phyloP scores from a whole-genome alignment of 164 flowering plant species.

The Tetracentron sinense region DNA sequence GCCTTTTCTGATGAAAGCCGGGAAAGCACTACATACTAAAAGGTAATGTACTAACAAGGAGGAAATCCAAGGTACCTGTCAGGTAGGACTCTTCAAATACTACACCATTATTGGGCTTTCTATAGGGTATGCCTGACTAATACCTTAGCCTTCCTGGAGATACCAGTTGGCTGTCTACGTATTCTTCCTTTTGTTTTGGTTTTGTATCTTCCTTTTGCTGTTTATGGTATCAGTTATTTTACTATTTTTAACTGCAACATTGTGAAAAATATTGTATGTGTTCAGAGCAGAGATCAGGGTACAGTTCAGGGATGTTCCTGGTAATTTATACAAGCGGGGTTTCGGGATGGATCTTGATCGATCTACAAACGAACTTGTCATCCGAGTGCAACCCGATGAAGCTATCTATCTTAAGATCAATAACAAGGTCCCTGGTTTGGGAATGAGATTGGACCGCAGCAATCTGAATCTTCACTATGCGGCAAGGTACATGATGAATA shows the following conservation, averaged over 20 bases:
- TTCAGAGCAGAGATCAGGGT: slow-evolving; percentile 91
- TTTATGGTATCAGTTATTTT: not conserved
- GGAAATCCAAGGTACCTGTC: not conserved
- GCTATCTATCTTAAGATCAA: slow-evolving; percentile 93
- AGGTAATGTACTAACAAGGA: slow-evolving; percentile 32
- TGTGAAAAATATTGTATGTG: too few relatives aligned
- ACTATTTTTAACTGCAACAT: too few relatives aligned
- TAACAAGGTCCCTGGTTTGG: slow-evolving; percentile 92
- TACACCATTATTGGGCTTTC: not conserved
- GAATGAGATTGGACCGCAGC: slow-evolving; percentile 88
- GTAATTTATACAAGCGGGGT: slow-evolving; percentile 69
- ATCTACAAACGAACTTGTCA: slow-evolving; percentile 90
- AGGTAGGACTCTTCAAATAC: not conserved
- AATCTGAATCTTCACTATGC: slow-evolving; percentile 81
- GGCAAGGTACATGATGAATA: slow-evolving; percentile 50
- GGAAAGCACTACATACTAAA: slow-evolving; percentile 79
- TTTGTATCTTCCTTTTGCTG: not conserved
- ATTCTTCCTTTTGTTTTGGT: not conserved
- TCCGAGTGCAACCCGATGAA: slow-evolving; percentile 94
- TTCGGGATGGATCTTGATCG: slow-evolving; percentile 79
- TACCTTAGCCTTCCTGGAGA: too few relatives aligned
- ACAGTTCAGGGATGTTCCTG: slow-evolving; percentile 92
- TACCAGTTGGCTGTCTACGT: too few relatives aligned
- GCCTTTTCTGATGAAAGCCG: slow-evolving; percentile 96
- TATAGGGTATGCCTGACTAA: not conserved